Evolutionary conservation across 2,329 filamentous ascomycete genomes (phyloP), one percentile per base, ranked within the genome.

Genomic region (Pseudogymnoascus sp.): DNA sequence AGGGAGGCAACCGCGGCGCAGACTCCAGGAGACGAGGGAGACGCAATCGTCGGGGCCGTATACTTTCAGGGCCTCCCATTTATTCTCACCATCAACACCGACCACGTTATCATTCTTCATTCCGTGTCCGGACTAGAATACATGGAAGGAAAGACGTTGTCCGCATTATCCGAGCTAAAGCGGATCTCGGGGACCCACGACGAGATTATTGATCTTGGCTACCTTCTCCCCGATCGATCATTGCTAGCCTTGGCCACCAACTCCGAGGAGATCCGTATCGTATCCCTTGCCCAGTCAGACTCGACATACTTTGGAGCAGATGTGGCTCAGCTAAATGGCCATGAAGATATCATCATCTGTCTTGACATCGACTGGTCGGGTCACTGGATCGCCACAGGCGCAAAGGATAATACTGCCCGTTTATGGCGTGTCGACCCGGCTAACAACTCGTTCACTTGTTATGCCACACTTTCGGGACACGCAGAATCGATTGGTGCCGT

Each of bases 321-420:
- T 71, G 82, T 96, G 40, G 90, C 87, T 1, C 79, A 95, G 24
- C 81, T 99, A 1, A 91, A 90, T 72, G 95, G 95, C 1, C 95
- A 99, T 69, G 87, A 93, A 60, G 95, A 99, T 69, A 97, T 99
- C 61, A 90, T 99, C 65, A 96, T 99, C 69, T 93, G 92, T 64
- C 80, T 99, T 42, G 93, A 97, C 73, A 87, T 91, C 2, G 95
- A 99, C 76, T 96, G 92, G 91, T 97, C 95, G 8, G 96, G 96
- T 0, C 87, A 95, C 74, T 99, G 95, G 95, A 84, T 99, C 40
- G 93, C 89, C 11, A 97, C 95, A 1, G 95, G 93, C 62, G 91
- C 95, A 21, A 99, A 99, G 76, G 95, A 99, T 74, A 99, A 97
- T 72, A 95, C 90, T 2, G 95, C 93, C 16, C 87, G 90, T 67